Percentiles rank a stretch among this genome's conserved stretches.
Evolutionary conservation across 805 yeast species (phyloP).

Genomic region (Schwanniomyces pseudopolymorphus): DNA sequence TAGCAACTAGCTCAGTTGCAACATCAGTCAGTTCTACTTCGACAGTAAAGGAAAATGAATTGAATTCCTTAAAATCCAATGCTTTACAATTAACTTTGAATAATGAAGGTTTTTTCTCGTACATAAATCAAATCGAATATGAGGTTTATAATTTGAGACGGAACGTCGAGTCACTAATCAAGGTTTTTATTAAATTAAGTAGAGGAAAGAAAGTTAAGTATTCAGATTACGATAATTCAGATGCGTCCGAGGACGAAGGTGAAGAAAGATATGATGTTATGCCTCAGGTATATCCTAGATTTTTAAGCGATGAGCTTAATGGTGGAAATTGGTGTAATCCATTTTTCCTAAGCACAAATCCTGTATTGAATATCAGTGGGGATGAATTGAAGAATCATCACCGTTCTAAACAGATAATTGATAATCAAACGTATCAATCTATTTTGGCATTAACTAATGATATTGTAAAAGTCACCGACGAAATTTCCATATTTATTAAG

Average conservation of each 20-base stretch:
- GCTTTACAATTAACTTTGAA: conserved; percentile 2
- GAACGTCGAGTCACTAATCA: conserved; percentile 27
- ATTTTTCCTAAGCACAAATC: conserved; percentile 45
- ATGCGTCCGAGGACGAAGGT: conserved; percentile 33
- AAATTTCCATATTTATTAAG: conserved; percentile 41
- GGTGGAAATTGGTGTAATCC: conserved; percentile 84
- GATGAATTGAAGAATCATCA: conserved; percentile 41
- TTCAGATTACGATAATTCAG: conserved; percentile 40
- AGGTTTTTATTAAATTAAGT: conserved; percentile 32
- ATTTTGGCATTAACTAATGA: conserved; percentile 37
- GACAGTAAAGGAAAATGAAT: conserved; percentile 11
- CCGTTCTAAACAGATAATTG: conserved; percentile 49
- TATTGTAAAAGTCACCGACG: conserved; percentile 37
- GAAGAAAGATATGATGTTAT: conserved; percentile 37
- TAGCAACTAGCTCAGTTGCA: conserved; percentile 1
- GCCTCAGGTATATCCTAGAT: conserved; percentile 72
- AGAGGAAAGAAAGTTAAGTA: conserved; percentile 28
- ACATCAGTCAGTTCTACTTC: conserved; percentile 12
- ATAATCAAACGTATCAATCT: conserved; percentile 44
- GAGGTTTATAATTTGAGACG: conserved; percentile 39
- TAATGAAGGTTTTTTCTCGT: conserved; percentile 17
- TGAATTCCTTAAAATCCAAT: conserved; percentile 5
- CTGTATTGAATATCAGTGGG: conserved; percentile 41
- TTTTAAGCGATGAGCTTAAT: conserved; percentile 61
- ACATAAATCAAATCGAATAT: conserved; percentile 36